phyloP scores from a whole-genome alignment of 768 basidiomycete genomes.

The Lactarius evosmus region DNA sequence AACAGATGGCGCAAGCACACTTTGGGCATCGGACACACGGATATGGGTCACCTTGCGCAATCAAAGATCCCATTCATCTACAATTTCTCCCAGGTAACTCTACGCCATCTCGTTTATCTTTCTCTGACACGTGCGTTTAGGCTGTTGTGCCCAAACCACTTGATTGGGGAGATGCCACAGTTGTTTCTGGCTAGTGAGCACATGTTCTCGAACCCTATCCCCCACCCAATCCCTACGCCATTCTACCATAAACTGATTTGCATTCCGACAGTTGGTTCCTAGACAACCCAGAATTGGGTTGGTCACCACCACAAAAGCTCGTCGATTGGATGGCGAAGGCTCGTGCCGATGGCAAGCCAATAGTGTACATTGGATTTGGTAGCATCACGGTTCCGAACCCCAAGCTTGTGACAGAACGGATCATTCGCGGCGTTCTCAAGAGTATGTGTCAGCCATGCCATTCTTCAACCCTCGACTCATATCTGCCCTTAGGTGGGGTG shows the following conservation, averaged over 20 bases:
- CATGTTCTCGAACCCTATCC: neutral
- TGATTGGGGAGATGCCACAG: conserved; percentile 61
- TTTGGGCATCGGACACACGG: conserved; percentile 48
- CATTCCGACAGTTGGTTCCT: conserved; percentile 54
- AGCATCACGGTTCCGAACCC: conserved; percentile 65
- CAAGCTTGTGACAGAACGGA: conserved; percentile 48
- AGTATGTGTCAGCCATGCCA: conserved; percentile 38
- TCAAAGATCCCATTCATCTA: conserved; percentile 61
- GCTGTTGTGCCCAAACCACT: conserved; percentile 65
- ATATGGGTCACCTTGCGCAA: conserved; percentile 57
- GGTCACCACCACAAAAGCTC: conserved; percentile 52
- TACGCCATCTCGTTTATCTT: neutral
- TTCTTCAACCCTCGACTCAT: neutral
- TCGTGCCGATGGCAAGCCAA: conserved; percentile 49
- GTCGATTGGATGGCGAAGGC: conserved; percentile 56
- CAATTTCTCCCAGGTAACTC: conserved; percentile 55
- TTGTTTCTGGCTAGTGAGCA: conserved; percentile 53
- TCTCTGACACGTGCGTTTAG: conserved; percentile 26
- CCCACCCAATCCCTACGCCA: neutral
- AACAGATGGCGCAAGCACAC: conserved; percentile 59
- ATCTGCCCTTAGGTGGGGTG: conserved; percentile 46
- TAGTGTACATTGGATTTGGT: conserved; percentile 73
- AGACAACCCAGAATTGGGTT: conserved; percentile 56
- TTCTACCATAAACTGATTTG: conserved; percentile 1
- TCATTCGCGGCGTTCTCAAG: conserved; percentile 58